Percentiles rank a stretch among this genome's conserved stretches.
Conservation (phyloP, 2,329 filamentous ascomycete species). For the Aspergillus vadensis region DNA sequence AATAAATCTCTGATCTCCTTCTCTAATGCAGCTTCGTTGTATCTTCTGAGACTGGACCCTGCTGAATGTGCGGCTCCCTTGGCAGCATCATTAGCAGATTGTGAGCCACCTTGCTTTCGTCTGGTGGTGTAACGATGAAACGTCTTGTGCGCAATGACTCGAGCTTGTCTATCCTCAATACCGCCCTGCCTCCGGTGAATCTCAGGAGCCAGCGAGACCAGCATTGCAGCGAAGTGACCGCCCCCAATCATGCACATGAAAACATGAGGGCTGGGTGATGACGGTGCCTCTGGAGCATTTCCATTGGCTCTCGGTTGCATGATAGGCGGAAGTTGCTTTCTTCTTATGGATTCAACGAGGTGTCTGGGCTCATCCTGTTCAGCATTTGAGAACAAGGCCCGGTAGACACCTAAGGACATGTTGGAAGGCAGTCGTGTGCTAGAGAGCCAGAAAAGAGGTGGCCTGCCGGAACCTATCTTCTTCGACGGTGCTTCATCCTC, state of each 20-base stretch:
- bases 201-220: slow-evolving; percentile 83
- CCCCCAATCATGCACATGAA: slow-evolving; percentile 99
- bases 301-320: slow-evolving; percentile 42
- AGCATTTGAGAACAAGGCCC: slow-evolving; percentile 71
- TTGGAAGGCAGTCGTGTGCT: slow-evolving; percentile 75
- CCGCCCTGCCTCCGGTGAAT: slow-evolving; percentile 69
- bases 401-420: slow-evolving; percentile 81
- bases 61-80: slow-evolving; percentile 94
- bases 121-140: slow-evolving; percentile 97
- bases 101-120: slow-evolving; percentile 92
- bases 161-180: slow-evolving; percentile 78
- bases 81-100: slow-evolving; percentile 91
- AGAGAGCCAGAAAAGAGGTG: slow-evolving; percentile 82
- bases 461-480: slow-evolving; percentile 62
- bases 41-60: slow-evolving; percentile 82
- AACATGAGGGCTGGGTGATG: slow-evolving; percentile 70
- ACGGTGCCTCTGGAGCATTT: slow-evolving; percentile 45
- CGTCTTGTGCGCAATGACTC: slow-evolving; percentile 91
- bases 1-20: slow-evolving; percentile 85
- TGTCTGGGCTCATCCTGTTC: slow-evolving; percentile 68
- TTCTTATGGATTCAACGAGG: slow-evolving; percentile 68
- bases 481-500: slow-evolving; percentile 52
- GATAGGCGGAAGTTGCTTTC: slow-evolving; percentile 74
- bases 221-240: slow-evolving; percentile 95
- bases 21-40: slow-evolving; percentile 88